Percentiles rank a stretch among this genome's conserved stretches.
Conservation (phyloP, 768 basidiomycete species). For the Xerocomellus chrysenteron region DNA sequence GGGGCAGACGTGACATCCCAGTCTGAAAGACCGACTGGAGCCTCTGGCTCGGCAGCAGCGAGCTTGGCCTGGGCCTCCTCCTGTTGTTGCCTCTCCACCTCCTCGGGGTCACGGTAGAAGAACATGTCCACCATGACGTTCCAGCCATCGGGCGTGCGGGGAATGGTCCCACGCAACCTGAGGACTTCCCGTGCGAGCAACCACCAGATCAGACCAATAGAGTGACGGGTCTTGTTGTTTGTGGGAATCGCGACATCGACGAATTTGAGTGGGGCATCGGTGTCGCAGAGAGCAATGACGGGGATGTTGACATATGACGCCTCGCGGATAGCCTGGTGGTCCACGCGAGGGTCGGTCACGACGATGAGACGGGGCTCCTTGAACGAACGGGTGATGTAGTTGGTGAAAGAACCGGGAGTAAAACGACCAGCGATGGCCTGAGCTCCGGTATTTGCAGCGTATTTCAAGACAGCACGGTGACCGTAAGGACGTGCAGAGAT, state of each 20-base stretch:
- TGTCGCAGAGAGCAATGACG: conserved; percentile 98
- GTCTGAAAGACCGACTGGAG: conserved; percentile 53
- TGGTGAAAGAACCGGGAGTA: conserved; percentile 98
- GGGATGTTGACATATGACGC: conserved; percentile 99
- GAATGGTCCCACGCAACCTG: conserved; percentile 90
- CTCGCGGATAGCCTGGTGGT: conserved; percentile 99
- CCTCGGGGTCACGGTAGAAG: conserved; percentile 99
- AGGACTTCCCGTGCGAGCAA: conserved; percentile 96
- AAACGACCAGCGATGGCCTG: conserved; percentile 99
- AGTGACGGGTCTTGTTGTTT: conserved; percentile 98
- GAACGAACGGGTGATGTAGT: conserved; percentile 99
- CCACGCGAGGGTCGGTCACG: conserved; percentile 98
- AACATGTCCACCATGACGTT: conserved; percentile 99
- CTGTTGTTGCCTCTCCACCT: conserved; percentile 96
- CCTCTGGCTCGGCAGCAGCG: conserved; percentile 55
- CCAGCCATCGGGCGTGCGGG: conserved; percentile 91
- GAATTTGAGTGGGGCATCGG: conserved; percentile 95
- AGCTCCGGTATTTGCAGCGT: conserved; percentile 95
- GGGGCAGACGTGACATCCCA: conserved; percentile 77
- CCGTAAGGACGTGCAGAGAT: conserved; percentile 99
- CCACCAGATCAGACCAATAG: conserved; percentile 98
- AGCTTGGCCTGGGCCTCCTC: conserved; percentile 88
- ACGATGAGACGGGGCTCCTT: conserved; percentile 99
- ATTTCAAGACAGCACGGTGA: conserved; percentile 99
- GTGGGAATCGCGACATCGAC: conserved; percentile 98